Conservation (phyloP, 2,329 filamentous ascomycete genomes). For the Venturia aucupariae region DNA sequence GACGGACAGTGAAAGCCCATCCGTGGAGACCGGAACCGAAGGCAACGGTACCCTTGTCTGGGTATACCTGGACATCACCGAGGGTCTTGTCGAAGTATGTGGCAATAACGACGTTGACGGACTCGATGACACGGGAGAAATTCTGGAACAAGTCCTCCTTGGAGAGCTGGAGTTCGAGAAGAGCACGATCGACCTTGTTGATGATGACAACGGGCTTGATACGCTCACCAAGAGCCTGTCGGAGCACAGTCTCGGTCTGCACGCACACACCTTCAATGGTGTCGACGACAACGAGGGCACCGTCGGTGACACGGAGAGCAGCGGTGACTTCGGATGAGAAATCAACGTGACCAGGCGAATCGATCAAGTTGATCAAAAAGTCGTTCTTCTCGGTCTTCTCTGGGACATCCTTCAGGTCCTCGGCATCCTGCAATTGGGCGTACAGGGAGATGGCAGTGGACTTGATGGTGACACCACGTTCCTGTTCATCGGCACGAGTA, state of each 20-base stretch:
- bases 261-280: constrained; percentile 99
- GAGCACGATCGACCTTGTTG: constrained; percentile 99
- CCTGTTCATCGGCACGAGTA: constrained; percentile 95
- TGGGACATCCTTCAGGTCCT: constrained; percentile 92
- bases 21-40: constrained; percentile 99
- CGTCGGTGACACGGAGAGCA: constrained; percentile 98
- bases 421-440: constrained; percentile 67
- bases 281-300: constrained; percentile 99
- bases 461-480: constrained; percentile 99
- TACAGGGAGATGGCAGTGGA: constrained; percentile 99
- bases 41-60: constrained; percentile 92
- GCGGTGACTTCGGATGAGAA: constrained; percentile 99
- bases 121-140: constrained; percentile 99
- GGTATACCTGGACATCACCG: constrained; percentile 98
- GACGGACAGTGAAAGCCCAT: constrained; percentile 98
- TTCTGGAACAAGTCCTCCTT: constrained; percentile 99
- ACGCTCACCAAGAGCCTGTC: constrained; percentile 98
- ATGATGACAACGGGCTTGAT: constrained; percentile 99
- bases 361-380: constrained; percentile 99
- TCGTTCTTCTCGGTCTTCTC: constrained; percentile 84
- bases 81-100: constrained; percentile 97
- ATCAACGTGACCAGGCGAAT: constrained; percentile 99
- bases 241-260: constrained; percentile 98
- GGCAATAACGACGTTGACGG: constrained; percentile 99
- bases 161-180: constrained; percentile 95